Base-by-base conservation (phyloP, 1,284 basidiomycete genomes). In the Ustilago vetiveriae region DNA sequence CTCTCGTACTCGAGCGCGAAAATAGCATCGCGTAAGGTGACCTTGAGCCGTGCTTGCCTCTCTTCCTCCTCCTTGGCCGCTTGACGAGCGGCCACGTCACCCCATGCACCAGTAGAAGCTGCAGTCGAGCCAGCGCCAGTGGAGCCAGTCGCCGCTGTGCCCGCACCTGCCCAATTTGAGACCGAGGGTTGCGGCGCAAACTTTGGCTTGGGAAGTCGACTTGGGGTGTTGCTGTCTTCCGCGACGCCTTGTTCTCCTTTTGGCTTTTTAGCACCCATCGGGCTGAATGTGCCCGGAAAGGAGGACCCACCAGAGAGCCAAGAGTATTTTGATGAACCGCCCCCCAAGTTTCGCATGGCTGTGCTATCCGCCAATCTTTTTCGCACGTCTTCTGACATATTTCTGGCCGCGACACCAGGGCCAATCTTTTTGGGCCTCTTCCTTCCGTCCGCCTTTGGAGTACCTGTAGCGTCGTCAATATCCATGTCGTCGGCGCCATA, bases 301-400 rank as follows among this genome's bases (percentile, higher is more conserved):
- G 52, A 36, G 23, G 46, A 53, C 30, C 48, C 48, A 27, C 67
- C 45, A 9, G 69, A 69, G 6, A 76, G 60, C 74, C 76, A 74
- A 8, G 76, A 59, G 38, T 76, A 76, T 50, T 74, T 78, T 21
- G 57, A 52, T 46, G 74, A 57, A 6, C 68, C 64, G 33, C 67
- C 74, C 13, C 74, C 76, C 24, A 79, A 42, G 30, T 76, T 72
- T n/a, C 75, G 62, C 70, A 80, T 79, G 4, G 79, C 78, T 10
- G 79, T 81, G 46, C 76, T 80, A 49, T 81, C 75, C 2, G 79
- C 78, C 11, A 81, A 42, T 30, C 74, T 56, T 55, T 77, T 78
- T 13, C 76, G 71, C 41, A 80, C 74, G 27, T 80, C 79, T 41
- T 81, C 79, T 11, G 73, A 74, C 62, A 81, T 72, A 52, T 80